A percentile compares a stretch with the other conserved stretches of the same genome.
phyloP scores from a whole-genome alignment of 192 early-diverging fungal genomes.

The Backusella sp. region DNA sequence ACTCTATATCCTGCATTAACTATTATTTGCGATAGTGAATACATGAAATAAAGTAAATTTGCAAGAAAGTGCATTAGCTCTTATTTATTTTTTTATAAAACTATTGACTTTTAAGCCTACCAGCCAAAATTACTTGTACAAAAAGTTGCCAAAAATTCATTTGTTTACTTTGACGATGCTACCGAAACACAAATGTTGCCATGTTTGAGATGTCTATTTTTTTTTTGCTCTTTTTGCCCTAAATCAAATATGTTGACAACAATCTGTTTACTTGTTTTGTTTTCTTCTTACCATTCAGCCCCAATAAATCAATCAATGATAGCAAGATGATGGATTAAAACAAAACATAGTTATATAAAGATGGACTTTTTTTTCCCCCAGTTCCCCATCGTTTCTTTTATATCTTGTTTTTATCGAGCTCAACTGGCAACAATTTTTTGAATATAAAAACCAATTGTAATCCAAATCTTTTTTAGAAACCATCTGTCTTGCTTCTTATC shows the following conservation, averaged over 20 bases:
- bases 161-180: too few species aligned
- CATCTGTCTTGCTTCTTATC: neutral
- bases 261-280: neutral
- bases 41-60: too few species aligned
- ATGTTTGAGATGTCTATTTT: too few species aligned
- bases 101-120: too few species aligned
- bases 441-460: neutral
- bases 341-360: neutral
- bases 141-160: too few species aligned
- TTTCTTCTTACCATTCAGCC: neutral
- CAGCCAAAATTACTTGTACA: too few species aligned
- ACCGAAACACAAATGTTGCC: too few species aligned
- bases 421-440: neutral
- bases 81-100: too few species aligned
- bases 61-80: too few species aligned
- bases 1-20: too few species aligned
- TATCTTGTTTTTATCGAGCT: neutral
- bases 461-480: neutral
- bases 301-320: neutral
- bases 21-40: too few species aligned
- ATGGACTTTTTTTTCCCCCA: neutral
- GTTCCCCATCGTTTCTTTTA: neutral
- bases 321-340: neutral
- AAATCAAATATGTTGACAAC: neutral
- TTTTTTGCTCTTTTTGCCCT: too few species aligned